These are phyloP conservation scores for Neonectria punicea DNA, from an alignment of 2,329 filamentous ascomycete genomes.

Conservation along the genomic window DNA sequence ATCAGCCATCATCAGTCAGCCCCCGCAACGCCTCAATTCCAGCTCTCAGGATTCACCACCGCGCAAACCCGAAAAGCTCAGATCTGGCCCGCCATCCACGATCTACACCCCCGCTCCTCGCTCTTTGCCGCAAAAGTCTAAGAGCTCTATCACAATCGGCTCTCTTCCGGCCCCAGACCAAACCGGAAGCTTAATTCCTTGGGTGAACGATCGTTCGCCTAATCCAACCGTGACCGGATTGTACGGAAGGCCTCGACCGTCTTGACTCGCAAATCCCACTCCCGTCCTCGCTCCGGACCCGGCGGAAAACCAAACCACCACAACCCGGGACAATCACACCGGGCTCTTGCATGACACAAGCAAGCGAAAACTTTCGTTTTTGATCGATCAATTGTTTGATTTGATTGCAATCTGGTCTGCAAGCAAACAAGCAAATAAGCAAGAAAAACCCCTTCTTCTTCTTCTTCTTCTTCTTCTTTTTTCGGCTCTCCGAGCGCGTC, in stretches of 20 bases:
- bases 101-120: constrained; percentile 7
- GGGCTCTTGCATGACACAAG: constrained; percentile 16
- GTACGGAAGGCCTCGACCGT: constrained; percentile 33
- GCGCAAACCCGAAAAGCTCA: not conserved
- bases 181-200: constrained; percentile 19
- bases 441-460: not conserved
- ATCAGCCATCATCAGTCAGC: constrained; percentile 11
- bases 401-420: not conserved
- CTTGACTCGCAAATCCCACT: constrained; percentile 22
- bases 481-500: constrained; percentile 17
- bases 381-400: no score
- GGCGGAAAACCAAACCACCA: constrained; percentile 1
- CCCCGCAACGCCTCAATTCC: constrained; percentile 25
- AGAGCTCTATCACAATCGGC: constrained; percentile 7
- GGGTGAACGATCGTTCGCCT: not conserved
- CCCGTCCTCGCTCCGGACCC: constrained; percentile 18
- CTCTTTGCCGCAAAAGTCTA: constrained; percentile 7
- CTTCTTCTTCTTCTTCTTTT: not conserved
- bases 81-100: constrained; percentile 1
- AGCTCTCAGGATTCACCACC: constrained; percentile 13
- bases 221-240: constrained; percentile 10
- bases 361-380: constrained; percentile 18
- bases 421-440: constrained; percentile 3
- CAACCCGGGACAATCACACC: not conserved
- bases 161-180: constrained; percentile 9